These are phyloP conservation scores for Urtica urens DNA, from an alignment of 306 rosid species.

Conservation along the genomic window DNA sequence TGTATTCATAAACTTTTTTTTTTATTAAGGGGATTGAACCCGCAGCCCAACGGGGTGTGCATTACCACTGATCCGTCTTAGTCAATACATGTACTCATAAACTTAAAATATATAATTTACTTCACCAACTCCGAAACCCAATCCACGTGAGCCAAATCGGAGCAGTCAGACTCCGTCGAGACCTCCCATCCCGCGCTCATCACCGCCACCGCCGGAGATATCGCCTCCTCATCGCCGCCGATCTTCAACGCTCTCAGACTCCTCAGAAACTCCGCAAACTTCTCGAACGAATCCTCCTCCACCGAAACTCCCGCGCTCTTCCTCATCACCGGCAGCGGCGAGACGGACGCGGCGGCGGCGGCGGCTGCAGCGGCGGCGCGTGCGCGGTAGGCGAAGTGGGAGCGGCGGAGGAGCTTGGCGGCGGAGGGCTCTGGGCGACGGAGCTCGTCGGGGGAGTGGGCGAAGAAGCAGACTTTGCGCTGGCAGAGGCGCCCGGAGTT, in stretches of 20 bases:
- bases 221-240: constrained; percentile 2
- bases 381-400: neutral
- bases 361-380: neutral
- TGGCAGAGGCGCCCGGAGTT: constrained; percentile 30
- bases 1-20: no score
- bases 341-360: neutral
- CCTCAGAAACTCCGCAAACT: constrained; percentile 17
- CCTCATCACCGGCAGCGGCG: neutral
- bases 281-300: neutral
- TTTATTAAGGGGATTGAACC: no score
- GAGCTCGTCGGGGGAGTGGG: constrained; percentile 33
- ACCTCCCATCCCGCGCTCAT: neutral
- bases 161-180: no score
- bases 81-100: no score
- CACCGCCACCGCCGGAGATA: neutral
- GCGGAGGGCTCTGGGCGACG: constrained; percentile 19
- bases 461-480: constrained; percentile 45
- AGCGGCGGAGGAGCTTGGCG: constrained; percentile 1
- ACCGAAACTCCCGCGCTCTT: neutral
- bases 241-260: constrained; percentile 20
- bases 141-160: constrained; percentile 18
- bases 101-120: no score
- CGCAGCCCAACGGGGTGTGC: no score
- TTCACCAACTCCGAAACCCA: constrained; percentile 27
- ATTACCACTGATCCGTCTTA: no score